Conservation (phyloP, 2,329 filamentous ascomycete species). For the Parastagonospora avenae region DNA sequence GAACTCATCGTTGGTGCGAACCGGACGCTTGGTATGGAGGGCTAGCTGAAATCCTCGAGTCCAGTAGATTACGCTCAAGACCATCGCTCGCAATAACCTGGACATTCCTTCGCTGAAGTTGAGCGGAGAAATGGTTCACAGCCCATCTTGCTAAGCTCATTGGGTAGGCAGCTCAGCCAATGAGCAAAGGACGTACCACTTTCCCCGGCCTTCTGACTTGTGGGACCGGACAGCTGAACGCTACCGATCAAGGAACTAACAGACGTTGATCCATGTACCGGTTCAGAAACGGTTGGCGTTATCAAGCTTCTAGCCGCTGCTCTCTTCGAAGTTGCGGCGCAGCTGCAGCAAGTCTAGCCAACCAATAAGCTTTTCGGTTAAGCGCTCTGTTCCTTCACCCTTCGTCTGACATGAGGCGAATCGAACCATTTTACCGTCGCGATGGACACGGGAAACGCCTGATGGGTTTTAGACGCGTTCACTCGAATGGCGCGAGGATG, state of each 20-base stretch:
- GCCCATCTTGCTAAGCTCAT: constrained; percentile 8
- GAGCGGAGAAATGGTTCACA: constrained; percentile 1
- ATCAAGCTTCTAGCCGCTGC: constrained; percentile 16
- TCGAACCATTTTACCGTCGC: constrained; percentile 25
- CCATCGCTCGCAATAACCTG: not conserved
- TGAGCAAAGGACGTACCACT: constrained; percentile 3
- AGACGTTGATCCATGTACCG: constrained; percentile 10
- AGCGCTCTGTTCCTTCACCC: constrained; percentile 20
- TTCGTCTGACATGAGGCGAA: constrained; percentile 10
- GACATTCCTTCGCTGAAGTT: not conserved
- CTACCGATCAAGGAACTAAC: constrained; percentile 9
- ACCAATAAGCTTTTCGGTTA: constrained; percentile 17
- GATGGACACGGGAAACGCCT: constrained; percentile 15
- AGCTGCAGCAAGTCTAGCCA: constrained; percentile 13
- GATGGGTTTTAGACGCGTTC: constrained; percentile 21
- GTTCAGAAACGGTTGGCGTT: constrained; percentile 10
- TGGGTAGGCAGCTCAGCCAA: constrained; percentile 11
- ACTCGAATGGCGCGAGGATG: constrained; percentile 18
- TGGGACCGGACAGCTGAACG: constrained; percentile 6
- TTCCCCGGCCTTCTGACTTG: constrained; percentile 2
- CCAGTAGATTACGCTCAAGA: not conserved
- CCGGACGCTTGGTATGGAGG: not conserved
- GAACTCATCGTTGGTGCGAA: not conserved
- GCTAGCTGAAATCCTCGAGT: not conserved
- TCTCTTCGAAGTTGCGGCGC: constrained; percentile 22